Evolutionary conservation across 2,329 filamentous ascomycete genomes (phyloP).

Genomic region (Zymoseptoria pseudotritici): DNA sequence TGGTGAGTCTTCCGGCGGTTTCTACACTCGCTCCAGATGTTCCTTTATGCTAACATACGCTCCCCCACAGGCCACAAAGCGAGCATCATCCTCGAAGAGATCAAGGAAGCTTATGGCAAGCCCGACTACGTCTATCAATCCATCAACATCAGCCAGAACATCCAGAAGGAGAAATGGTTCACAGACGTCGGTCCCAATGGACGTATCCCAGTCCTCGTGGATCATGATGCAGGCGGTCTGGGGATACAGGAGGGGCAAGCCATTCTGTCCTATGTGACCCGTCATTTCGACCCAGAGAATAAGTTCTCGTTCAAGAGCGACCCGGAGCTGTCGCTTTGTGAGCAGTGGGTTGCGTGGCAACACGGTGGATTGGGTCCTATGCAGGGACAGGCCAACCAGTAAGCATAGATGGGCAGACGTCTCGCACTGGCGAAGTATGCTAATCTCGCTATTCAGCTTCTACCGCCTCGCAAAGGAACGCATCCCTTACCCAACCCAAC

Average conservation of each 20-base stretch:
- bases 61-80: conserved; percentile 40
- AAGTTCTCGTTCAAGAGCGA: conserved; percentile 42
- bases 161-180: conserved; percentile 63
- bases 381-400: conserved; percentile 34
- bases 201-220: conserved; percentile 57
- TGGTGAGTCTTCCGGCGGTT: conserved; percentile 18
- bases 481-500: conserved; percentile 39
- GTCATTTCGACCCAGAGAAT: conserved; percentile 41
- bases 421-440: background rate
- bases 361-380: conserved; percentile 29
- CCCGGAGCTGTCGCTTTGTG: conserved; percentile 40
- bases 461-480: conserved; percentile 37
- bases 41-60: background rate
- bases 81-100: conserved; percentile 57
- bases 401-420: background rate
- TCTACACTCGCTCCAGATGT: background rate
- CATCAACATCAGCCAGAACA: conserved; percentile 54
- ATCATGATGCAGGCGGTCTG: conserved; percentile 56
- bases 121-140: conserved; percentile 50
- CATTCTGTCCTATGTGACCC: conserved; percentile 39
- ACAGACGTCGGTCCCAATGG: conserved; percentile 57
- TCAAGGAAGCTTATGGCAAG: conserved; percentile 57
- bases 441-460: conserved; percentile 19
- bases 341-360: conserved; percentile 57
- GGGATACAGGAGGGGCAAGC: conserved; percentile 42